A percentile compares a stretch with the other conserved stretches of the same genome.
phyloP scores from a whole-genome alignment of 1,284 basidiomycete species.

The Irpex lacteus region DNA sequence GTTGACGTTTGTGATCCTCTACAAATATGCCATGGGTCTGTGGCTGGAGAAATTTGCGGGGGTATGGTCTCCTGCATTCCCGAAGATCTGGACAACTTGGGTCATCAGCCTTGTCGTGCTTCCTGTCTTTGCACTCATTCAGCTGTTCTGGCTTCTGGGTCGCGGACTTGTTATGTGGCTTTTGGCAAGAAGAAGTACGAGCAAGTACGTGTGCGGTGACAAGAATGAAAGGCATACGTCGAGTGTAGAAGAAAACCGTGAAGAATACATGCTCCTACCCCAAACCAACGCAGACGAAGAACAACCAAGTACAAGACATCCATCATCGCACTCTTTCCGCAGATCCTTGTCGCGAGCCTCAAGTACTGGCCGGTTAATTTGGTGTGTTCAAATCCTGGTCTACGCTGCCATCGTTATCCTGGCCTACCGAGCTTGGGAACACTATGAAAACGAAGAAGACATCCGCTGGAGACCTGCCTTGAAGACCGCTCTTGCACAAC shows the following conservation, averaged over 20 bases:
- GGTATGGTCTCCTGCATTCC: constrained; percentile 21
- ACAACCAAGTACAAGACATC: neutral
- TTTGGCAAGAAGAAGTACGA: neutral
- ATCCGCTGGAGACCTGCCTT: constrained; percentile 26
- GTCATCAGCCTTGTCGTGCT: constrained; percentile 18
- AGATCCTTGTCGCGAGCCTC: neutral
- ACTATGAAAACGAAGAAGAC: constrained; percentile 29
- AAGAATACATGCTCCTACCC: too few relatives aligned
- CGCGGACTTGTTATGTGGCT: constrained; percentile 1
- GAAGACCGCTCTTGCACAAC: constrained; percentile 19
- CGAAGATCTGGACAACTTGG: constrained; percentile 18
- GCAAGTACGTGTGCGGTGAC: neutral
- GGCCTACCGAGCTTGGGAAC: constrained; percentile 18
- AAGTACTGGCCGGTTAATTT: constrained; percentile 5
- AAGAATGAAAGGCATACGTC: neutral
- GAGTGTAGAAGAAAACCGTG: neutral
- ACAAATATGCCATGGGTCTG: constrained; percentile 3
- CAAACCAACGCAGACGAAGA: too few relatives aligned
- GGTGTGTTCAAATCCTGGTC: constrained; percentile 16
- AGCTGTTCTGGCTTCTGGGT: constrained; percentile 18
- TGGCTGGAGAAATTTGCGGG: constrained; percentile 13
- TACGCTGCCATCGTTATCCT: constrained; percentile 17
- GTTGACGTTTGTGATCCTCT: constrained; percentile 18
- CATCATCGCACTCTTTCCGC: neutral
- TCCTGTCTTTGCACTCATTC: constrained; percentile 19